Evolutionary conservation across 352 stramenopile genomes (phyloP).

Genomic region (Halophytophthora polymorphica): DNA sequence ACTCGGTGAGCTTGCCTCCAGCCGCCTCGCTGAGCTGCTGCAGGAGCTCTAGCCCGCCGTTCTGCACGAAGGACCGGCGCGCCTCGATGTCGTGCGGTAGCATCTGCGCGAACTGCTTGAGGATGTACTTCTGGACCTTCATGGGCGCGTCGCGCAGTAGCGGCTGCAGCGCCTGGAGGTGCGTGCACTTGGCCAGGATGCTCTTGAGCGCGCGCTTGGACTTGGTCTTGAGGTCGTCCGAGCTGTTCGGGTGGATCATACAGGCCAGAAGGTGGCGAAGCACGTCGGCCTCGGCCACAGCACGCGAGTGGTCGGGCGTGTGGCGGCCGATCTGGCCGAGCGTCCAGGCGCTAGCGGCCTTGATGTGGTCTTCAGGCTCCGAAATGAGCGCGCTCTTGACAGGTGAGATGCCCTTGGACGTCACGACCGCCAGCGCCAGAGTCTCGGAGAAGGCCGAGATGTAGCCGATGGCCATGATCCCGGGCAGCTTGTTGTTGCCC

Average conservation of each 20-base stretch:
- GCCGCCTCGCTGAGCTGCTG: constrained; percentile 91
- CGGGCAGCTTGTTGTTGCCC: constrained; percentile 92
- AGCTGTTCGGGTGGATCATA: constrained; percentile 91
- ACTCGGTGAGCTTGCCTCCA: constrained; percentile 92
- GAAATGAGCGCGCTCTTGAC: constrained; percentile 92
- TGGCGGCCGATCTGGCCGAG: constrained; percentile 93
- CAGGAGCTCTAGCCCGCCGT: constrained; percentile 91
- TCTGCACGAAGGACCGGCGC: constrained; percentile 91
- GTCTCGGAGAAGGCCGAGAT: constrained; percentile 95
- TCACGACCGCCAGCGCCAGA: constrained; percentile 92
- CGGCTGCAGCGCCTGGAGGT: constrained; percentile 90
- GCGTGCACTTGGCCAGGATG: constrained; percentile 93
- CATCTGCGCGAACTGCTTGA: constrained; percentile 94
- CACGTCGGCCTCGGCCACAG: constrained; percentile 91
- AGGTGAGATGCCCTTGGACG: constrained; percentile 90
- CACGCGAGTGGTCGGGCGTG: constrained; percentile 91
- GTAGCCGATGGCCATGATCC: constrained; percentile 95
- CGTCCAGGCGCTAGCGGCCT: constrained; percentile 93
- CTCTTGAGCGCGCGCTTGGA: constrained; percentile 93
- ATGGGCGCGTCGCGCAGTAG: constrained; percentile 89
- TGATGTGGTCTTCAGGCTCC: constrained; percentile 95
- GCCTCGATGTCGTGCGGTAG: constrained; percentile 93
- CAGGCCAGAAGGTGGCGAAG: constrained; percentile 91
- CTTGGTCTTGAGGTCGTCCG: constrained; percentile 93
- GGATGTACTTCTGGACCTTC: constrained; percentile 96